Evolutionary conservation across 345 rosid genomes (phyloP).

Genomic region (Lenwebbia sp.): DNA sequence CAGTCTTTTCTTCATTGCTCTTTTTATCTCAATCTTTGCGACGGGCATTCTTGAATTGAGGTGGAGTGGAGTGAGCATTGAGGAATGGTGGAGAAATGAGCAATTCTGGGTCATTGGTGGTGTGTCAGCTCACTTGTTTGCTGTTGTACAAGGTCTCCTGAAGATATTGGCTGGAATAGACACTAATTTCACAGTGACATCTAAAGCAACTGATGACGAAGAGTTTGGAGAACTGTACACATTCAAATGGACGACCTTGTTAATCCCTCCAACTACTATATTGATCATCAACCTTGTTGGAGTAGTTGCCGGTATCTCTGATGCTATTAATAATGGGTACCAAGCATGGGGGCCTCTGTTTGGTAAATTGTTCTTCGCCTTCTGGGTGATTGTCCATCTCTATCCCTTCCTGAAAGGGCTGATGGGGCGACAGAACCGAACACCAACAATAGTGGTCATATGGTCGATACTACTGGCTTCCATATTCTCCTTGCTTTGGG

Average conservation of each 20-base stretch:
- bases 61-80: slow-evolving; percentile 98
- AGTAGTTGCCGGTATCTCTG: slow-evolving; percentile 93
- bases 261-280: slow-evolving; percentile 92
- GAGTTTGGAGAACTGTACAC: slow-evolving; percentile 85
- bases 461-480: slow-evolving; percentile 94
- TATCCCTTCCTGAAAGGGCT: slow-evolving; percentile 98
- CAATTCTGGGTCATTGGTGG: slow-evolving; percentile 99
- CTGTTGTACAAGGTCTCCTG: slow-evolving; percentile 82
- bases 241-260: slow-evolving; percentile 92
- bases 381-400: slow-evolving; percentile 95
- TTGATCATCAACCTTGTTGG: slow-evolving; percentile 84
- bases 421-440: slow-evolving; percentile 93
- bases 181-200: slow-evolving; percentile 94
- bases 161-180: slow-evolving; percentile 91
- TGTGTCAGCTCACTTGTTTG: slow-evolving; percentile 89
- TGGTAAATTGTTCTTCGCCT: slow-evolving; percentile 91
- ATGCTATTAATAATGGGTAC: slow-evolving; percentile 91
- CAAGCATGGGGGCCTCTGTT: slow-evolving; percentile 94
- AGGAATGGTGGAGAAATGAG: slow-evolving; percentile 99
- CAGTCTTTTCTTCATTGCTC: slow-evolving; percentile 81
- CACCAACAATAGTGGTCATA: slow-evolving; percentile 91
- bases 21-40: slow-evolving; percentile 72
- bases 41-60: slow-evolving; percentile 88
- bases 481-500: slow-evolving; percentile 95
- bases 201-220: slow-evolving; percentile 79